Percentiles rank a stretch among this genome's conserved stretches.
phyloP scores from a whole-genome alignment of 441 rosid genomes.

The Corymbia calophylla region DNA sequence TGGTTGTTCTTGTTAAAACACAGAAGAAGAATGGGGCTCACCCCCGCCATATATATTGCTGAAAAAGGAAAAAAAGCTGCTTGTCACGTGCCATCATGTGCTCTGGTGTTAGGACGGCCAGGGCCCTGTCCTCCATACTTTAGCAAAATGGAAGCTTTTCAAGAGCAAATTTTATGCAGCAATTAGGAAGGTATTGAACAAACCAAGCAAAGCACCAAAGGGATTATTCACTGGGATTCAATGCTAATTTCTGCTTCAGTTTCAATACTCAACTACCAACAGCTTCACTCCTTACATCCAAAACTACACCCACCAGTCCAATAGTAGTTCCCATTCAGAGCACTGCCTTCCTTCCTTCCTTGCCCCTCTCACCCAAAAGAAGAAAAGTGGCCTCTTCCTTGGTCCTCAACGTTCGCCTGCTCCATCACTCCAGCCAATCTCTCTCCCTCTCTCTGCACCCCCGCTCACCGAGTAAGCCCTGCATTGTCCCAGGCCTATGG shows the following conservation, averaged over 20 bases:
- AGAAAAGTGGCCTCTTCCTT: not conserved
- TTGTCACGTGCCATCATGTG: not conserved
- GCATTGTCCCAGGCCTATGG: accelerated
- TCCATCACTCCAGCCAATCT: not conserved
- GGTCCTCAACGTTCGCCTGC: not conserved
- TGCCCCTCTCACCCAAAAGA: not conserved
- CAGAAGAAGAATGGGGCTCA: not conserved
- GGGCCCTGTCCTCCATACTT: not conserved
- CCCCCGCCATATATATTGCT: not conserved
- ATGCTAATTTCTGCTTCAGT: not conserved
- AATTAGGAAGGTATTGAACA: not conserved
- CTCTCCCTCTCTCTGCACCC: not conserved
- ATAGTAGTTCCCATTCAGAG: not conserved
- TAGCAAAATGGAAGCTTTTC: not conserved
- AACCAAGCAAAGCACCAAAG: not conserved
- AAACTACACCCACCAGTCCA: not conserved
- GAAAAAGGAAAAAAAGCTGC: not conserved
- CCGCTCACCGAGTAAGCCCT: not conserved
- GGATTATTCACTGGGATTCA: not conserved
- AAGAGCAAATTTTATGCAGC: not conserved
- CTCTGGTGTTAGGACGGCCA: not conserved
- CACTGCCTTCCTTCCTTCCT: not conserved
- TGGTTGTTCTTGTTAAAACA: not conserved
- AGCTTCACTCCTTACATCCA: not conserved
- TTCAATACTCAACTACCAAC: not conserved